These are phyloP conservation scores for Posidonia australis DNA, from an alignment of 106 monocot species.

Conservation along the genomic window DNA sequence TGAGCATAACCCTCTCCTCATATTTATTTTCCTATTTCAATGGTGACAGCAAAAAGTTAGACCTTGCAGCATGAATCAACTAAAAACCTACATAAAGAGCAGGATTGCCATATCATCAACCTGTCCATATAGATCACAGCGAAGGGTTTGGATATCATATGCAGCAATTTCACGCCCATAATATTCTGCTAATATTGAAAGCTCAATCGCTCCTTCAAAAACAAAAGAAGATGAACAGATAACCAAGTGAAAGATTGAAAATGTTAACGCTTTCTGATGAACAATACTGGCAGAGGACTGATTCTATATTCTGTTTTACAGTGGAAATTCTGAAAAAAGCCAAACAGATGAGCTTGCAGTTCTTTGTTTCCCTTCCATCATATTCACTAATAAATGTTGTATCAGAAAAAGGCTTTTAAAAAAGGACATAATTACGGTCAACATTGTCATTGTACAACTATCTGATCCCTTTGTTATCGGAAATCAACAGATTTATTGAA, in stretches of 20 bases:
- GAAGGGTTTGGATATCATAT: constrained; percentile 88
- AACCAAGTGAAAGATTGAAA: background rate
- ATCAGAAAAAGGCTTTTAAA: too few species aligned
- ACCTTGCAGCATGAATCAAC: background rate
- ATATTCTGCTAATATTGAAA: constrained; percentile 79
- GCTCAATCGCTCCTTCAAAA: constrained; percentile 78
- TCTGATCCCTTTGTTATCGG: too few species aligned
- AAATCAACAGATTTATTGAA: too few species aligned
- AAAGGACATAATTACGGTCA: too few species aligned
- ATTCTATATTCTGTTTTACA: background rate
- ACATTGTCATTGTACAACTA: too few species aligned
- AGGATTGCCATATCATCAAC: constrained; percentile 12
- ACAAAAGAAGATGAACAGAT: constrained; percentile 2
- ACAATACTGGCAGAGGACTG: too few species aligned
- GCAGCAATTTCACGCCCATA: constrained; percentile 96
- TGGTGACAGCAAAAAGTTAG: background rate
- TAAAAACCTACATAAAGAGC: background rate
- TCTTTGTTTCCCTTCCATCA: too few species aligned
- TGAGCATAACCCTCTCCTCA: constrained; percentile 84
- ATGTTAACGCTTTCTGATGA: background rate
- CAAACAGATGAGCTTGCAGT: background rate
- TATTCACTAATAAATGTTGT: too few species aligned
- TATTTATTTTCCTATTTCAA: constrained; percentile 60
- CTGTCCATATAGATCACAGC: constrained; percentile 99
- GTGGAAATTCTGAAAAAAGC: background rate